These are phyloP conservation scores for Castanopsis chinensis DNA, from an alignment of 306 rosid genomes.

Conservation along the genomic window DNA sequence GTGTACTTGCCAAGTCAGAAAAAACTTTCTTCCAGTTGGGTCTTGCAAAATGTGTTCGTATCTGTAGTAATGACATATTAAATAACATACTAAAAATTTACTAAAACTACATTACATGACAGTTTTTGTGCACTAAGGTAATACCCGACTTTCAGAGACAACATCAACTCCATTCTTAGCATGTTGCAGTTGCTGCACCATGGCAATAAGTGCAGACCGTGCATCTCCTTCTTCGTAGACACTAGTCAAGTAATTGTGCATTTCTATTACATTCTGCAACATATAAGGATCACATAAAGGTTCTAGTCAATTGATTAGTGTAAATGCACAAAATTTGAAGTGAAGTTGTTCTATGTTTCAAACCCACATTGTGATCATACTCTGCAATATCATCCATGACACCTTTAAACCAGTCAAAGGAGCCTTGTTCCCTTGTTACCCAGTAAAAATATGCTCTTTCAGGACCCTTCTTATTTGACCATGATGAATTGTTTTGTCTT, in stretches of 20 bases:
- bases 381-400: conserved; percentile 95
- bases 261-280: conserved; percentile 76
- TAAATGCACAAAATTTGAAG: conserved; percentile 1
- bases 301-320: conserved; percentile 1
- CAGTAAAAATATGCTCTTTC: conserved; percentile 90
- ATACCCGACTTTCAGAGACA: conserved; percentile 89
- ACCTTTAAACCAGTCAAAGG: conserved; percentile 98
- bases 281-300: conserved; percentile 15
- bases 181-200: conserved; percentile 81
- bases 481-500: background rate
- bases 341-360: background rate
- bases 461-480: conserved; percentile 42
- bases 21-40: conserved; percentile 90
- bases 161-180: conserved; percentile 87
- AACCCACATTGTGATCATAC: conserved; percentile 66
- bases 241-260: conserved; percentile 93
- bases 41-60: conserved; percentile 85
- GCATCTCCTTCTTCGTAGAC: conserved; percentile 96
- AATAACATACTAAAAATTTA: background rate
- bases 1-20: conserved; percentile 40
- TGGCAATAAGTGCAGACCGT: conserved; percentile 79
- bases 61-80: conserved; percentile 44
- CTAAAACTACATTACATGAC: background rate
- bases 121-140: background rate
- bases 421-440: conserved; percentile 92